Percentiles rank a stretch among this genome's conserved stretches.
phyloP scores from a whole-genome alignment of 2,329 filamentous ascomycete genomes.

The Cladosporium sp. region DNA sequence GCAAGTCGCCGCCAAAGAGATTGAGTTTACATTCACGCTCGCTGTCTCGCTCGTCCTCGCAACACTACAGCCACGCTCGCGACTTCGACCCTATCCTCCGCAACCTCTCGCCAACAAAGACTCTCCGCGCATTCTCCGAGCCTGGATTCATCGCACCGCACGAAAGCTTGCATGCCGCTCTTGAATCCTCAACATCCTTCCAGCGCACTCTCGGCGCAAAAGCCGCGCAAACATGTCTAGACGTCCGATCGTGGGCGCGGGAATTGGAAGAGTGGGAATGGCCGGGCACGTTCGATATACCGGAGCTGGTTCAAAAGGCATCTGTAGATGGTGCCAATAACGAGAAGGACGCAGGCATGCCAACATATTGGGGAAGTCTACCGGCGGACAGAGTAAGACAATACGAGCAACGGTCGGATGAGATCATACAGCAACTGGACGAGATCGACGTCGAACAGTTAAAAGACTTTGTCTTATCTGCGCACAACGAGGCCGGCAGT shows the following conservation, averaged over 20 bases:
- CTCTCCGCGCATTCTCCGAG: slow-evolving; percentile 59
- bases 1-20: slow-evolving; percentile 28
- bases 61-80: slow-evolving; percentile 25
- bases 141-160: neutral
- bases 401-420: slow-evolving; percentile 73
- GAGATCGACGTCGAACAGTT: slow-evolving; percentile 79
- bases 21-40: slow-evolving; percentile 31
- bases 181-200: slow-evolving; percentile 5
- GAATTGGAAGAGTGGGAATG: slow-evolving; percentile 68
- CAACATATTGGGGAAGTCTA: slow-evolving; percentile 71
- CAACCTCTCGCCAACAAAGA: slow-evolving; percentile 62
- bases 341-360: slow-evolving; percentile 33
- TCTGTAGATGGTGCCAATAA: no score
- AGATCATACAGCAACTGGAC: slow-evolving; percentile 70
- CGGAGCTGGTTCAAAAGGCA: neutral
- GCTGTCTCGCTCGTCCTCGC: slow-evolving; percentile 32
- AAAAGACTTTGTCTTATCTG: slow-evolving; percentile 82
- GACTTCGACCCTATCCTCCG: slow-evolving; percentile 52
- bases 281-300: slow-evolving; percentile 52
- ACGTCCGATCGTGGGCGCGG: slow-evolving; percentile 72
- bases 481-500: slow-evolving; percentile 59
- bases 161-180: neutral
- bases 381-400: slow-evolving; percentile 62
- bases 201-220: slow-evolving; percentile 53
- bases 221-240: slow-evolving; percentile 69